phyloP scores from a whole-genome alignment of 2,329 filamentous ascomycete species.

The Fusarium circinatum region DNA sequence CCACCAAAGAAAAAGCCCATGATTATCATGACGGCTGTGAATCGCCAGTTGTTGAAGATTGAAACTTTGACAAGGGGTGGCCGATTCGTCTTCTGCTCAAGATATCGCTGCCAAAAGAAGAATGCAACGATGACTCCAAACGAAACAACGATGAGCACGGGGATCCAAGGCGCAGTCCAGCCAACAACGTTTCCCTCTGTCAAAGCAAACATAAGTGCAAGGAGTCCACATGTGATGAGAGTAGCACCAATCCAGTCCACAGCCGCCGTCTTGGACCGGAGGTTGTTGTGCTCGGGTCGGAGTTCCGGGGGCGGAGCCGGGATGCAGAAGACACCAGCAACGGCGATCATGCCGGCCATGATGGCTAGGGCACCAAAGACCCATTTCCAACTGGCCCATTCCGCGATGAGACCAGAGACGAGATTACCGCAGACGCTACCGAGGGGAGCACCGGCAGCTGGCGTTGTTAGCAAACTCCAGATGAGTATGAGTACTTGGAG shows the following conservation, averaged over 20 bases:
- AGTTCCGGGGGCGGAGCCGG: slow-evolving; percentile 58
- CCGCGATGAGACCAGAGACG: slow-evolving; percentile 69
- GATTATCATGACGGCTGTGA: slow-evolving; percentile 71
- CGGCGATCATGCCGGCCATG: slow-evolving; percentile 65
- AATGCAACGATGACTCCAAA: slow-evolving; percentile 66
- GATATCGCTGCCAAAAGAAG: slow-evolving; percentile 67
- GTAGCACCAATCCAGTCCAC: slow-evolving; percentile 75
- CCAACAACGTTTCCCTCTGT: slow-evolving; percentile 77
- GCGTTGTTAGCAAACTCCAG: neutral
- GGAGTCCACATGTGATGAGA: slow-evolving; percentile 69
- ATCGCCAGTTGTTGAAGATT: slow-evolving; percentile 68
- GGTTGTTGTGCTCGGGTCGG: slow-evolving; percentile 35
- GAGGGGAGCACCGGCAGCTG: slow-evolving; percentile 71
- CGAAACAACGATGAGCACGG: slow-evolving; percentile 67
- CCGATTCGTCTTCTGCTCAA: slow-evolving; percentile 47
- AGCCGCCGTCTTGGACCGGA: slow-evolving; percentile 52
- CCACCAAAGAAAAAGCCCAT: slow-evolving; percentile 74
- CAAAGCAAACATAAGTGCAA: slow-evolving; percentile 72
- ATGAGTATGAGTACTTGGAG: neutral
- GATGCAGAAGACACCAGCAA: slow-evolving; percentile 68
- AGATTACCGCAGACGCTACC: slow-evolving; percentile 74
- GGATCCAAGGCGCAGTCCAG: slow-evolving; percentile 72
- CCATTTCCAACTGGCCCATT: slow-evolving; percentile 73
- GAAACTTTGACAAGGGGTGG: slow-evolving; percentile 74
- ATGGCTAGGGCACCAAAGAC: slow-evolving; percentile 74